phyloP scores from a whole-genome alignment of 129 eudicot genomes.

The Tagetes erecta region DNA sequence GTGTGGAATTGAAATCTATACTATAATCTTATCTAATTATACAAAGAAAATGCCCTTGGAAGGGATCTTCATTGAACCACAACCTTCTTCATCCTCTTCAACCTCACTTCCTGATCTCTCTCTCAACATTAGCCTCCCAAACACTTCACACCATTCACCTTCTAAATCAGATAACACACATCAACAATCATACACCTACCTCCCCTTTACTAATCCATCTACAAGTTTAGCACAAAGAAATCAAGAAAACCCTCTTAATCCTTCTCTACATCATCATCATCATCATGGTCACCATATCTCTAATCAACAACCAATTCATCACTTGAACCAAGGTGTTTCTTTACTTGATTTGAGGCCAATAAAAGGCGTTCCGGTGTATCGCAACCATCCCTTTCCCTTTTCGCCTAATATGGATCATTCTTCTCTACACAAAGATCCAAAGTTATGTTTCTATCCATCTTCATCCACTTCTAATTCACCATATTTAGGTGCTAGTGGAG shows the following conservation, averaged over 20 bases:
- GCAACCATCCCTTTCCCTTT: conserved; percentile 77
- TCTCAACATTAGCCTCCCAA: conserved; percentile 86
- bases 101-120: conserved; percentile 82
- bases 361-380: conserved; percentile 89
- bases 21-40: conserved; percentile 29
- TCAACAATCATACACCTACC: conserved; percentile 43
- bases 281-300: conserved; percentile 28
- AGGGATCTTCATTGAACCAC: conserved; percentile 65
- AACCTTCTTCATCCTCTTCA: conserved; percentile 46
- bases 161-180: conserved; percentile 30
- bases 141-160: conserved; percentile 19
- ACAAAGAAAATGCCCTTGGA: conserved; percentile 71
- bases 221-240: conserved; percentile 19
- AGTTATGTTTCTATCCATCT: conserved; percentile 56
- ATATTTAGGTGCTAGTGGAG: conserved; percentile 45
- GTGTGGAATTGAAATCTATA: conserved; percentile 4
- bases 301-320: conserved; percentile 31
- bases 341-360: conserved; percentile 59
- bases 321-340: conserved; percentile 53
- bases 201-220: conserved; percentile 55
- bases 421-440: conserved; percentile 58
- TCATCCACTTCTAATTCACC: conserved; percentile 39
- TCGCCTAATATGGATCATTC: conserved; percentile 48
- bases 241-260: conserved; percentile 42
- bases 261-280: conserved; percentile 21